Evolutionary conservation across 2,329 filamentous ascomycete genomes (phyloP).

Genomic region (Arthrocladium fulminans): DNA sequence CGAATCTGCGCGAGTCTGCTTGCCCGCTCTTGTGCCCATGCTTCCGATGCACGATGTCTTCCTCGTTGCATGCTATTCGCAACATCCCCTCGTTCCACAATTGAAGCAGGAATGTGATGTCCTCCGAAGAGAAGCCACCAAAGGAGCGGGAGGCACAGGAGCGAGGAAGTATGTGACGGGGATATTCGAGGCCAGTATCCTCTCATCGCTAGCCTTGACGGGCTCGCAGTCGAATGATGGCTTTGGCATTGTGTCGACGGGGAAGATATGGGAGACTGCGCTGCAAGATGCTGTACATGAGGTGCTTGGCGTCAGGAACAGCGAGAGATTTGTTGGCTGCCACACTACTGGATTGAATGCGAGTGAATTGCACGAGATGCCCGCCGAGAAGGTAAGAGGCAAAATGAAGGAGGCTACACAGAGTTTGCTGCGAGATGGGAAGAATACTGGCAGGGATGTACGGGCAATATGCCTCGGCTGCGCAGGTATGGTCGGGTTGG

Average conservation of each 20-base stretch:
- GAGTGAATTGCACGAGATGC: constrained; percentile 64
- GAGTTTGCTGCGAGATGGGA: constrained; percentile 47
- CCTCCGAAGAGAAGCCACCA: constrained; percentile 9
- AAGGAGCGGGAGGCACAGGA: constrained; percentile 9
- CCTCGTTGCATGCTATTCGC: constrained; percentile 79
- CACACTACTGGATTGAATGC: constrained; percentile 74
- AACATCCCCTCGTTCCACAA: constrained; percentile 63
- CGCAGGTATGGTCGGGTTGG: constrained; percentile 82
- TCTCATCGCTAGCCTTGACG: constrained; percentile 51
- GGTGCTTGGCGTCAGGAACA: constrained; percentile 46
- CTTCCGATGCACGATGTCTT: constrained; percentile 55
- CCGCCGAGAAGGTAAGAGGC: constrained; percentile 53
- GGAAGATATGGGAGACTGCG: constrained; percentile 70
- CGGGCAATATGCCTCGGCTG: constrained; percentile 74
- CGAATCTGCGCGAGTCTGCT: constrained; percentile 54
- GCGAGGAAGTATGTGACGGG: constrained; percentile 55
- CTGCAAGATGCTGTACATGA: constrained; percentile 55
- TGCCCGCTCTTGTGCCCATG: constrained; percentile 43
- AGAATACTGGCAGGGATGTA: constrained; percentile 32
- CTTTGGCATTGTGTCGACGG: constrained; percentile 87
- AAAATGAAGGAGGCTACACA: constrained; percentile 63
- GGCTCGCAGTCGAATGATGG: constrained; percentile 33
- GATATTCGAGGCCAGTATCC: constrained; percentile 79
- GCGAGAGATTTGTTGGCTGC: constrained; percentile 62
- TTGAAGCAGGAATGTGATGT: constrained; percentile 42